Evolutionary conservation across 768 basidiomycete genomes (phyloP), one percentile per base, ranked within the genome.

Genomic region (Termitomyces sp.): DNA sequence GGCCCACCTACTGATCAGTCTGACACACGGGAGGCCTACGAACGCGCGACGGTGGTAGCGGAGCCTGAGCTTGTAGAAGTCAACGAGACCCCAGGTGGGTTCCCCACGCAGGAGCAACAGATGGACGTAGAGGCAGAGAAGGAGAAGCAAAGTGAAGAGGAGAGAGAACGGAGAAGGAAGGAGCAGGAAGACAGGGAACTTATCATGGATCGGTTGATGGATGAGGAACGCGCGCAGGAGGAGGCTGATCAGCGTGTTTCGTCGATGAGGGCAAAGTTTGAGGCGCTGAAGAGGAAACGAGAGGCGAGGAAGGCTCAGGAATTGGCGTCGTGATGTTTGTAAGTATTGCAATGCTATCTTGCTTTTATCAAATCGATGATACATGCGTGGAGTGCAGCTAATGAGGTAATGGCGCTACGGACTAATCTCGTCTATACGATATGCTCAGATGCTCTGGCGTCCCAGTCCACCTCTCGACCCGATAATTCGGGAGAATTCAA

Each of bases 171-270:
- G 64, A 72, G 70, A 63, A 69, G 73, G 63, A 86, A 78, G 69
- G 85, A 86, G 64, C 76, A 76, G 66, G 90, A 92, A 24, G 91
- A 93, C 54, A 77, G 82, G 50, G 90, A 93, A 63, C 71, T 92
- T 58, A 92, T 93, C 44, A 89, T 93, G 86, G 91, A 92, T 70
- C 80, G 92, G 55, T 70, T 93, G 48, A 58, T 92, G 68, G 91
- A 92, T 32, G 92, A 94, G 72, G 91, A 94, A 69, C 80, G 85
- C 56, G 87, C 86, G 33, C 92, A 94, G 74, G 92, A 94, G 67
- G 91, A 93, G 67, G 92, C 90, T 6, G 92, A 94, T 67, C 84
- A 84, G 74, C 84, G 83, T 53, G 90, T 92, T 10, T 67, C 68
- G 9, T 63, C 78, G 44, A 78, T 93, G 73, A 92, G 87, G 72